These are phyloP conservation scores for Mortierella hygrophila DNA, from an alignment of 192 early-diverging fungal genomes.

Conservation along the genomic window DNA sequence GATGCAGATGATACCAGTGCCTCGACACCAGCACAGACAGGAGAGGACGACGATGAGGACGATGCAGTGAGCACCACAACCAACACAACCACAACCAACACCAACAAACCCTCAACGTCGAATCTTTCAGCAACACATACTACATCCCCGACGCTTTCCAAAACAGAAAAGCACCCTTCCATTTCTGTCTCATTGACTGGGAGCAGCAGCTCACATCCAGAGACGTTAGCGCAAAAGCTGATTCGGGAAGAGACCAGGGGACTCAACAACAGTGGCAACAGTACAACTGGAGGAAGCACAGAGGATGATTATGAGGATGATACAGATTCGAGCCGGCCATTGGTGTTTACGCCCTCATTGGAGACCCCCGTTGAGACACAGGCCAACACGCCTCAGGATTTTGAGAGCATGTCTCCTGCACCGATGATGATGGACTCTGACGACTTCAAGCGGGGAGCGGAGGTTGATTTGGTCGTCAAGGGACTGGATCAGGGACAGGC, in stretches of 20 bases:
- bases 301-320: constrained; percentile 51
- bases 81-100: not conserved
- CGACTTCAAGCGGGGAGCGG: constrained; percentile 36
- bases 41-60: constrained; percentile 52
- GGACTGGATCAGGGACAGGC: constrained; percentile 51
- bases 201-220: not conserved
- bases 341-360: constrained; percentile 48
- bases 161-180: not conserved
- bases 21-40: constrained; percentile 37
- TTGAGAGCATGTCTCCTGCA: constrained; percentile 54
- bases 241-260: constrained; percentile 5
- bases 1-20: constrained; percentile 46
- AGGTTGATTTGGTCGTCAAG: constrained; percentile 52
- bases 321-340: constrained; percentile 45
- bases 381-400: constrained; percentile 55
- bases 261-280: not conserved
- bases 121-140: not conserved
- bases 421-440: constrained; percentile 26
- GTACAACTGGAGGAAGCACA: not conserved
- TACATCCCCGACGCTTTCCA: not conserved
- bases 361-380: constrained; percentile 52
- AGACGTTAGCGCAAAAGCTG: constrained; percentile 9
- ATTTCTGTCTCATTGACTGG: not conserved
- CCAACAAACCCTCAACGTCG: not conserved
- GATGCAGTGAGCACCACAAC: constrained; percentile 19